phyloP scores from a whole-genome alignment of 2,329 filamentous ascomycete species.

The Phialocephala sp. region DNA sequence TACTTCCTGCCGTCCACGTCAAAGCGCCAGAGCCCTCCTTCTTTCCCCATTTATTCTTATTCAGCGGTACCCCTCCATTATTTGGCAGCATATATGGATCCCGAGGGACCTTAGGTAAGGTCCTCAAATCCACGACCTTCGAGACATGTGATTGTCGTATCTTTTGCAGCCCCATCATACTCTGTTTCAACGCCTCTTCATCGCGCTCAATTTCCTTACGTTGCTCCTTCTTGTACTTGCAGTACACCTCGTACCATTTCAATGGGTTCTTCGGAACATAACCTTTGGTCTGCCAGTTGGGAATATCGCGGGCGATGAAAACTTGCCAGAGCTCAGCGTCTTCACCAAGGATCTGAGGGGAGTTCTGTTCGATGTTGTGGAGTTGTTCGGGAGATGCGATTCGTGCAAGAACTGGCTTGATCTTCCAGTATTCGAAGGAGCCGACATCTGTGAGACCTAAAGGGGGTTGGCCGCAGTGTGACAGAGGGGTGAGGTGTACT shows the following conservation, averaged over 20 bases:
- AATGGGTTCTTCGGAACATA: conserved; percentile 68
- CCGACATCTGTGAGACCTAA: conserved; percentile 72
- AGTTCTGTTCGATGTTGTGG: conserved; percentile 73
- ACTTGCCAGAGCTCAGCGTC: conserved; percentile 77
- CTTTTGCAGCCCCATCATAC: conserved; percentile 62
- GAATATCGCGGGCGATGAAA: conserved; percentile 79
- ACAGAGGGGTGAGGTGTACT: conserved; percentile 11
- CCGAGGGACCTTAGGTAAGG: conserved; percentile 51
- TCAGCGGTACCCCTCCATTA: conserved; percentile 42
- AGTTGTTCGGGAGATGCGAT: conserved; percentile 78
- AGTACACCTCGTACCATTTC: conserved; percentile 81
- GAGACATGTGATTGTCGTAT: conserved; percentile 63
- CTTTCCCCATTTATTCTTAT: conserved; percentile 35
- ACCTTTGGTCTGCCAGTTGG: conserved; percentile 64
- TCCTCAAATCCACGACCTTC: conserved; percentile 58
- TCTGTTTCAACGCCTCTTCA: conserved; percentile 58
- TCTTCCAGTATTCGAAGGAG: conserved; percentile 69
- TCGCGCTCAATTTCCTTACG: conserved; percentile 62
- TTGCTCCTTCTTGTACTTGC: conserved; percentile 66
- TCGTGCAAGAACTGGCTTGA: conserved; percentile 71
- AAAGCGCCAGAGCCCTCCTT: conserved; percentile 45
- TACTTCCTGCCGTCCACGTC: conserved; percentile 54
- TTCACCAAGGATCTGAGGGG: conserved; percentile 75
- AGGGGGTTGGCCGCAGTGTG: conserved; percentile 17
- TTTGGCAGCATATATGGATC: conserved; percentile 45